These are phyloP conservation scores for Uncinocarpus reesii DNA, from an alignment of 2,329 filamentous ascomycete genomes.

Conservation along the genomic window DNA sequence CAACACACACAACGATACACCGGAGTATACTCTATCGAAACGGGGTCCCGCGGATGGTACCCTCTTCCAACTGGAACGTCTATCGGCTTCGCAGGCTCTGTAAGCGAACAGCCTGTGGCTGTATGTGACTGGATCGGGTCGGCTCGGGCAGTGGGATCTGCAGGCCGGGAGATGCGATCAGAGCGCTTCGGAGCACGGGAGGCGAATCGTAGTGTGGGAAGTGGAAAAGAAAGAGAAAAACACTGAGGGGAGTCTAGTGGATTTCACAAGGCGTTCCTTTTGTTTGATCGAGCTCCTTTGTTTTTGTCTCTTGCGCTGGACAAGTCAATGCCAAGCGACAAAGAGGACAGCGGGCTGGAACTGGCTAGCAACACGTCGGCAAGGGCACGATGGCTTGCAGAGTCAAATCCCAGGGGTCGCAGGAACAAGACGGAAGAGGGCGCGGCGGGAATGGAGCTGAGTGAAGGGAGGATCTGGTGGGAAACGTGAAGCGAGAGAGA, in stretches of 20 bases:
- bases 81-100: background rate
- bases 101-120: background rate
- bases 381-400: background rate
- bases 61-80: constrained; percentile 8
- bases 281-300: constrained; percentile 9
- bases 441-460: background rate
- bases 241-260: background rate
- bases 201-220: background rate
- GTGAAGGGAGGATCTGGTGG: constrained; percentile 15
- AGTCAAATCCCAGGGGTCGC: constrained; percentile 3
- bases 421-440: constrained; percentile 11
- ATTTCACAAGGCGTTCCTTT: background rate
- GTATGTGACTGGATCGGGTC: background rate
- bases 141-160: background rate
- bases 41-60: background rate
- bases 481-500: constrained; percentile 19
- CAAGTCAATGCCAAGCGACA: constrained; percentile 41
- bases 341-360: constrained; percentile 17
- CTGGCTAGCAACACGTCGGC: background rate
- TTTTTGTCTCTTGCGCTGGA: constrained; percentile 30
- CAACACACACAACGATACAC: background rate
- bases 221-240: background rate
- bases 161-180: background rate
- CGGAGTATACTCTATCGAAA: constrained; percentile 3
- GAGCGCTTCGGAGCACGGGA: background rate